Base-by-base conservation (phyloP, 768 basidiomycete genomes). In the Pulveroboletus sp. region DNA sequence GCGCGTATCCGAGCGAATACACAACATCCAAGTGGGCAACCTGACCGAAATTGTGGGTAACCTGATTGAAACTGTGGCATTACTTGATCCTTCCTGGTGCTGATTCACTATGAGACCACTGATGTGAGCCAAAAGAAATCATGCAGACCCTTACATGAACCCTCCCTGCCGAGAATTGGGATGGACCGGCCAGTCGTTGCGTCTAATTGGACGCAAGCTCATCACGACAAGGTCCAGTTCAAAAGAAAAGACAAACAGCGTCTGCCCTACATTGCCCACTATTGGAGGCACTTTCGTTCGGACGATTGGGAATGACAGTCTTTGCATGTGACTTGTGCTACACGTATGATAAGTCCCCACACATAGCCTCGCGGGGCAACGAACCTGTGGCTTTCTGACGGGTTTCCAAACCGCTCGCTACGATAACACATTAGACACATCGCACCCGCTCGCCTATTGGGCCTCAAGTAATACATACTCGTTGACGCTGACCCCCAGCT, bases 1-100 rank as follows among this genome's bases (percentile, higher is more conserved):
- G 3, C 26, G 28, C 2, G 35, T 24, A 31, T 24, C 21, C 3
- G 36, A 11, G 15, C n/a, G 24, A 5, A 12, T 33, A 18, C 49
- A 50, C 12, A 38, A 18, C 44, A 50, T 39, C 49, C 49, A 50
- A 5, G 37, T 12, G 30, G 49, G 49, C 5, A 39, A 38, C 10
- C 37, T 32, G 37, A 50, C 17, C 15, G 21, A 26, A 31, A 47
- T 36, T 3, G 37, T 15, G 14, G 49, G 49, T 6, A 46, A 24
- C 11, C 43, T 38, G 28, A 50, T 12, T 10, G 18, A 24, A 37
- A 50, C 7, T 9, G 49, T 50, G 12, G 39, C 37, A 9, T 31
- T n/a, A 6, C 24, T 21, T 10, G 35, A 8, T 32, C 36, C 18
- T 31, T 30, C 28, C 43, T 38, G 21, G 14, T 46, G 43, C 38